Evolutionary conservation across 306 rosid genomes (phyloP), one percentile per base, ranked within the genome.

Genomic region (Malus sieversii): DNA sequence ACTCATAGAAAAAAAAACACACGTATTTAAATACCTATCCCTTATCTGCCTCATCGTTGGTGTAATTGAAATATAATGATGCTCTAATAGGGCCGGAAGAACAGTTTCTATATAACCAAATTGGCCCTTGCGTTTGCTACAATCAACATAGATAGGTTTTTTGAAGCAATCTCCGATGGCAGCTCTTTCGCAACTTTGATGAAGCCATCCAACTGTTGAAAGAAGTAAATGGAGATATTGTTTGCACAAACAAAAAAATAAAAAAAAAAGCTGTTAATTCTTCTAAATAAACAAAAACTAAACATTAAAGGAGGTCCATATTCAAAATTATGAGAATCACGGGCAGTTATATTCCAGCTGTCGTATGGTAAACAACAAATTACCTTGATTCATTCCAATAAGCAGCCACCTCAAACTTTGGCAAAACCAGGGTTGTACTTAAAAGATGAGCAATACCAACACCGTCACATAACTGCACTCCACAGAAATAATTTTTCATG

Each of bases 1-100:
- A 40, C 71, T 20, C 73, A 53, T 57, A 16, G 51, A 70, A 10
- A 58, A 16, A 7, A 46, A 67, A 77, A 73, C 2, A 29, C 5
- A 25, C 29, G 29, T 33, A 30, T 2, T 23, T 71, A 9, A 79
- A 72, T 87, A 94, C 97, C 98, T 92, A 80, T 95, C 99, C 79
- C 97, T 87, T 84, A 97, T 89, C 80, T 95, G 99, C 74, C 97
- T 92, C 89, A 87, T 86, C 27, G 90, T 89, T n/a, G 99, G 99
- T 15, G 97, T 92, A 61, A 90, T 83, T 66, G 97, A 95, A 74
- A 95, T 92, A 69, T 87, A 95, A 25, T 59, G 90, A 78, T 92
- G 97, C 63, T 92, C 82, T 81, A 92, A 57, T 3, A 94, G 67
- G n/a, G 84, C 80, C 1, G 97, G 98, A 70, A 94, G 95, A 61